Conservation (phyloP, 129 eudicot species). For the Deinandra increscens region DNA sequence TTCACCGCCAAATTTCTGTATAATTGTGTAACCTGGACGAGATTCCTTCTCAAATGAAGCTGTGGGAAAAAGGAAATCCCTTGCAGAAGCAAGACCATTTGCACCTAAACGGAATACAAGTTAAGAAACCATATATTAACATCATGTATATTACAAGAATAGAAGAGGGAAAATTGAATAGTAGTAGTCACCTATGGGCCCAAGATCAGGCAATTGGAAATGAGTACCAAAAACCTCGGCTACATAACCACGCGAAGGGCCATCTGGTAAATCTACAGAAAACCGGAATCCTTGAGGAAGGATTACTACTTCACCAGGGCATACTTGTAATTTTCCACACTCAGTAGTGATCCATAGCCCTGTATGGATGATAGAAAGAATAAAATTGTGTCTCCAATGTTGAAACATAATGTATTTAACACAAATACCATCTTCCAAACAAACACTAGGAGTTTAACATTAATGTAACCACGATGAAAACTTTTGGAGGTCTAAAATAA, state of each 20-base stretch:
- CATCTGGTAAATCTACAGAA: conserved; percentile 74
- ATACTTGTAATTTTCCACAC: conserved; percentile 79
- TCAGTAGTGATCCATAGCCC: conserved; percentile 93
- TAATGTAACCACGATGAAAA: background rate
- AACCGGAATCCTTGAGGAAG: conserved; percentile 93
- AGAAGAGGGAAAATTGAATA: background rate
- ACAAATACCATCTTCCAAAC: background rate
- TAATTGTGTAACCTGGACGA: conserved; percentile 67
- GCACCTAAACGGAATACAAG: conserved; percentile 54
- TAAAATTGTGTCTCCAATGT: background rate
- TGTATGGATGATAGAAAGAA: conserved; percentile 20
- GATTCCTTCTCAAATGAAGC: conserved; percentile 70
- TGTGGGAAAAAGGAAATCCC: conserved; percentile 84
- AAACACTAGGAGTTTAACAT: background rate
- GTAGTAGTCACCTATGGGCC: conserved; percentile 71
- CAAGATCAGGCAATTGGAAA: conserved; percentile 97
- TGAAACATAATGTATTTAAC: conserved; percentile 11
- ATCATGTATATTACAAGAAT: background rate
- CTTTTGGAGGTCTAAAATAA: conserved; percentile 11
- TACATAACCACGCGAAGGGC: conserved; percentile 95
- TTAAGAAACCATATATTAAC: conserved; percentile 9
- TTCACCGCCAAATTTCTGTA: conserved; percentile 96
- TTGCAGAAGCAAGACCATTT: conserved; percentile 91
- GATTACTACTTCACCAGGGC: conserved; percentile 85
- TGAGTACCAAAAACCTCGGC: conserved; percentile 90